Base-by-base conservation (phyloP, 306 rosid species). In the Glycyrrhiza uralensis region DNA sequence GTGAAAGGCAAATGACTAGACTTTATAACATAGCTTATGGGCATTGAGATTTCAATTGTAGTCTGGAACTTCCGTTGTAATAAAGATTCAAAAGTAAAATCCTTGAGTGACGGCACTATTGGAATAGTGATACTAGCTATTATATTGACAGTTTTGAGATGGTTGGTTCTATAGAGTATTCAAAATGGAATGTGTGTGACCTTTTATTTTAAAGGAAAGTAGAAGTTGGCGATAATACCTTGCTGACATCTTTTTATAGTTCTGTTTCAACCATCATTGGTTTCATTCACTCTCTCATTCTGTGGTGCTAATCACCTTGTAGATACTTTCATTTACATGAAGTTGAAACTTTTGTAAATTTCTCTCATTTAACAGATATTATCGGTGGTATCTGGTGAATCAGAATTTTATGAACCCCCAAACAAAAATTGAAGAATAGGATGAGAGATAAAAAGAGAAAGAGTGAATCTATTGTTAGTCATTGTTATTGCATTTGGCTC, bases 71-170 rank as follows among this genome's bases (percentile, higher is more conserved):
- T 14, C 19, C 5, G 49, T 74, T 33, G 42, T 18, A 49, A 15
- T 49, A 39, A 58, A 66, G 17, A 51, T 39, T 44, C 44, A 38
- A 51, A n/a, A 66, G 76, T 67, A 58, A 67, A 15, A 72, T 65
- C 30, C 51, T 44, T 65, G 69, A 56, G 28, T 72, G 69, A 55
- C 55, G 51, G 38, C 30, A 24, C 46, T 28, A 24, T 36, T 14
- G 41, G 32, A 71, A 46, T 45, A 57, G 36, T 42, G 76, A 69
- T 39, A 24, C 32, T 64, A 63, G 26, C 45, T 42, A 38, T 47
- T 22, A 42, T 23, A 20, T 18, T 61, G 64, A 24, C 26, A 18
- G 19, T 24, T 49, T 74, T 38, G 32, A 23, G 17, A 62, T 47
- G 41, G 38, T 49, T 58, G 42, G 15, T 59, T 59, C 51, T 20